phyloP scores from a whole-genome alignment of 1,139 yeast species.

The Sugiyamaella japonica region DNA sequence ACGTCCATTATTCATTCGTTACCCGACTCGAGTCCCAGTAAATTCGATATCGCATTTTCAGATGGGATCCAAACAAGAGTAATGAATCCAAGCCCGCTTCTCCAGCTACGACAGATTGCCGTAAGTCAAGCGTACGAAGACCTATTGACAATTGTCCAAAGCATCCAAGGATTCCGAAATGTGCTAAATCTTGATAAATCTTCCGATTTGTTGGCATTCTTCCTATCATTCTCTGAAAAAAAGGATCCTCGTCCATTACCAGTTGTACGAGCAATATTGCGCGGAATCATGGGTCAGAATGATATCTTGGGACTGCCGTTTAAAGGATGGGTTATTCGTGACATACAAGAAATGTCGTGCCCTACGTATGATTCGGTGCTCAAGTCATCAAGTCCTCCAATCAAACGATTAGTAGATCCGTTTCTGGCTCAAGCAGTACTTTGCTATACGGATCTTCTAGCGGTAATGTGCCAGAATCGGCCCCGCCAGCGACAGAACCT shows the following conservation, averaged over 20 bases:
- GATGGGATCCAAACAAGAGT: constrained; percentile 36
- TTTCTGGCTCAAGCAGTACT: constrained; percentile 35
- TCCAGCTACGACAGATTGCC: constrained; percentile 29
- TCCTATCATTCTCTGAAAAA: constrained; percentile 32
- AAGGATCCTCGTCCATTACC: constrained; percentile 31
- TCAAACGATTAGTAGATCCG: constrained; percentile 24
- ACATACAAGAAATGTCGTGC: constrained; percentile 37
- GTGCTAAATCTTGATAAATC: constrained; percentile 27
- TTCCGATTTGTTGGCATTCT: constrained; percentile 36
- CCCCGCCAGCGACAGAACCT: constrained; percentile 79
- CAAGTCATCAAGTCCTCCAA: constrained; percentile 18
- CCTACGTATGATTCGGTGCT: constrained; percentile 25
- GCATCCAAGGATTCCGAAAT: constrained; percentile 26
- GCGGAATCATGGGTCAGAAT: constrained; percentile 23
- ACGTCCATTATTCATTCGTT: constrained; percentile 12
- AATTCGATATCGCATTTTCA: constrained; percentile 25
- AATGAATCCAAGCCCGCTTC: constrained; percentile 34
- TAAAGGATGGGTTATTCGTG: constrained; percentile 37
- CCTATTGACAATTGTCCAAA: constrained; percentile 27
- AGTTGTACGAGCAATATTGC: constrained; percentile 37
- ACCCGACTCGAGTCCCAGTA: not conserved
- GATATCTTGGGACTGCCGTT: constrained; percentile 28
- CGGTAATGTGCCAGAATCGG: constrained; percentile 66
- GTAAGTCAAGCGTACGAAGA: constrained; percentile 29
- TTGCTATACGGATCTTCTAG: constrained; percentile 50